Conservation (phyloP, 805 yeast genomes). For the Candida xiaguanensis region DNA sequence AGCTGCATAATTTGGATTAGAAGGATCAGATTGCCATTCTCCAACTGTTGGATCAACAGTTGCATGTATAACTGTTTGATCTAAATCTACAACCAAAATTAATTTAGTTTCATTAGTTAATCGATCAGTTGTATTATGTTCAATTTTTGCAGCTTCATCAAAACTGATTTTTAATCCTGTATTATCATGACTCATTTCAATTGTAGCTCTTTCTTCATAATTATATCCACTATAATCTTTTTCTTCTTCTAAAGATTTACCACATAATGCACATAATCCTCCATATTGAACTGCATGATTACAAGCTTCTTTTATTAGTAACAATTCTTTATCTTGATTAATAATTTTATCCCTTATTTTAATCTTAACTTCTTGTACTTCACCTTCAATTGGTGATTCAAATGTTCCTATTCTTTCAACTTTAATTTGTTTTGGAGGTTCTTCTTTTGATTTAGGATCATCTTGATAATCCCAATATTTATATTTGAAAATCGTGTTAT, state of each 20-base stretch:
- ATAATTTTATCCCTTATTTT: slow-evolving; percentile 58
- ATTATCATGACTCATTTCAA: slow-evolving; percentile 86
- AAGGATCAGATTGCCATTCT: slow-evolving; percentile 88
- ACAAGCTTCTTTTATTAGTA: slow-evolving; percentile 74
- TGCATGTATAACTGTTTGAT: slow-evolving; percentile 96
- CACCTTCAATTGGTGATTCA: slow-evolving; percentile 82
- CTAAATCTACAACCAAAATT: slow-evolving; percentile 91
- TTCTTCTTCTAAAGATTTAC: slow-evolving; percentile 65
- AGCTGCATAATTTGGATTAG: slow-evolving; percentile 80
- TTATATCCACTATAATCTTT: slow-evolving; percentile 71
- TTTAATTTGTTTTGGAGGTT: slow-evolving; percentile 41
- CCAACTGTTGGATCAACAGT: slow-evolving; percentile 97
- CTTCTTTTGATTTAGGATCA: slow-evolving; percentile 46
- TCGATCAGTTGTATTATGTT: slow-evolving; percentile 58
- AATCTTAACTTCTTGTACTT: slow-evolving; percentile 48
- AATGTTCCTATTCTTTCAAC: slow-evolving; percentile 72
- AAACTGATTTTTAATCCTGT: slow-evolving; percentile 78
- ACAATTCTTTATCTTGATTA: slow-evolving; percentile 42
- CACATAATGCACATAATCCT: slow-evolving; percentile 92
- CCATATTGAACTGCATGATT: slow-evolving; percentile 91
- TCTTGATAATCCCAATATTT: slow-evolving; percentile 66
- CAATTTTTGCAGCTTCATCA: slow-evolving; percentile 84
- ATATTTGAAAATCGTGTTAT: slow-evolving; percentile 54
- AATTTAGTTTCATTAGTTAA: slow-evolving; percentile 62
- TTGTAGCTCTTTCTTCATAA: slow-evolving; percentile 73